These are phyloP conservation scores for Aspergillus nidulans DNA, from an alignment of 495 filamentous ascomycete species.

Conservation along the genomic window DNA sequence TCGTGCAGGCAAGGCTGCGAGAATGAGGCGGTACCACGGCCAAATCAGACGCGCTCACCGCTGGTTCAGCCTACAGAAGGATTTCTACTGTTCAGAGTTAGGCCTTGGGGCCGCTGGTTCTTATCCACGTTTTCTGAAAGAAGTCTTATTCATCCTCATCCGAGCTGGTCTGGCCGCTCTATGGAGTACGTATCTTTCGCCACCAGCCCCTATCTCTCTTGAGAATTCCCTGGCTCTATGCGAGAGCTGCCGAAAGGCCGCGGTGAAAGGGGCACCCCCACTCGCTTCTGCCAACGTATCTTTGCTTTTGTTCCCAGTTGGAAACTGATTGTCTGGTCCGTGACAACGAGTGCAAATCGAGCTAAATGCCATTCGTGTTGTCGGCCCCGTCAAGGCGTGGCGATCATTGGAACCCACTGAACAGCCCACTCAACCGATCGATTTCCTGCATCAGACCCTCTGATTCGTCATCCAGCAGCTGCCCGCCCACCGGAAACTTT, in stretches of 20 bases:
- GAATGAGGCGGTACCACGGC: constrained; percentile 25
- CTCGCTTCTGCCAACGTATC: not conserved
- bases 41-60: constrained; percentile 23
- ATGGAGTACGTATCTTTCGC: constrained; percentile 3
- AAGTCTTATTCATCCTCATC: constrained; percentile 3
- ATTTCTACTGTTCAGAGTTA: not conserved
- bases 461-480: constrained; percentile 23
- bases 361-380: constrained; percentile 3
- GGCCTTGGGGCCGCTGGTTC: constrained; percentile 1
- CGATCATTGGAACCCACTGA: constrained; percentile 18
- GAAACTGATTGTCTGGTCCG: constrained; percentile 2
- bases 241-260: not conserved
- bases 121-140: not conserved
- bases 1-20: constrained; percentile 5
- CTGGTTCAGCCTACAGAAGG: constrained; percentile 11
- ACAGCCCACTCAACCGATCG: constrained; percentile 8
- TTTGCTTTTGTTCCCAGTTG: not conserved
- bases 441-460: constrained; percentile 1
- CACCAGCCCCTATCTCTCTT: constrained; percentile 1
- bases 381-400: constrained; percentile 6
- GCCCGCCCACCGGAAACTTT: constrained; percentile 10
- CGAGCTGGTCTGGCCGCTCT: not conserved
- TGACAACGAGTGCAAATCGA: constrained; percentile 14
- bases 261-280: not conserved
- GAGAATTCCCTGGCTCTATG: not conserved